Conservation (phyloP, 2,329 filamentous ascomycete genomes). For the Purpureocillium lavendulum region DNA sequence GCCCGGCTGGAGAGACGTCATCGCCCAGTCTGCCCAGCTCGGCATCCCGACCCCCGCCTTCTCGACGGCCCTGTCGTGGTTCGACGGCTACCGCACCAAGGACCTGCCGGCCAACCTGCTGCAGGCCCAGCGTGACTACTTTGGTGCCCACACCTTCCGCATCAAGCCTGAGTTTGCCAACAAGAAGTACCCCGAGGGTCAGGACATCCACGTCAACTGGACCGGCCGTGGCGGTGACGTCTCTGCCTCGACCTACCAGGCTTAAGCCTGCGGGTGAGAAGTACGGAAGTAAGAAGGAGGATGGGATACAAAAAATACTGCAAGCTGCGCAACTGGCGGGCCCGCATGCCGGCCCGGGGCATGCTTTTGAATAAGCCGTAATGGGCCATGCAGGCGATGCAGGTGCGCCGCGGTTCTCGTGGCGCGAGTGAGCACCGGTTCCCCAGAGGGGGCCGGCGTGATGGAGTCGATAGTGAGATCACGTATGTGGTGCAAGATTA, state of each 20-base stretch:
- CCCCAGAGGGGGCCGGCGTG: no score
- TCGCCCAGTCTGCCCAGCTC: slow-evolving; percentile 84
- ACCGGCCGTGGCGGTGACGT: slow-evolving; percentile 96
- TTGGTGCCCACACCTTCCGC: slow-evolving; percentile 86
- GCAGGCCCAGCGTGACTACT: slow-evolving; percentile 99
- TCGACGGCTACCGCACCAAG: slow-evolving; percentile 96
- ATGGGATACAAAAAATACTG: not conserved
- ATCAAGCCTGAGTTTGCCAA: slow-evolving; percentile 74
- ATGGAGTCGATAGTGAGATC: no score
- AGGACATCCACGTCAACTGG: slow-evolving; percentile 99
- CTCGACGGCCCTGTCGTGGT: slow-evolving; percentile 95
- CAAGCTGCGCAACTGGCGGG: not conserved
- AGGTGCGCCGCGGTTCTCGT: no score
- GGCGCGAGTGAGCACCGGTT: no score
- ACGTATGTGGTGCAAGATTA: no score
- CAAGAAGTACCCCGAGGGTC: slow-evolving; percentile 72
- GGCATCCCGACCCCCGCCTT: slow-evolving; percentile 96
- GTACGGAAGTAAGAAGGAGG: not conserved
- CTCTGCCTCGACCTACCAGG: slow-evolving; percentile 94
- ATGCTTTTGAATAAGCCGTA: not conserved
- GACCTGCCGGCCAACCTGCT: slow-evolving; percentile 96
- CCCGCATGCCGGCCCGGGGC: not conserved
- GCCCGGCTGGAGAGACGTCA: slow-evolving; percentile 82
- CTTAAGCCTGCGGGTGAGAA: slow-evolving; percentile 45
- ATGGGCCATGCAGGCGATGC: not conserved